phyloP scores from a whole-genome alignment of 768 basidiomycete species.

The Suillus brevipes region DNA sequence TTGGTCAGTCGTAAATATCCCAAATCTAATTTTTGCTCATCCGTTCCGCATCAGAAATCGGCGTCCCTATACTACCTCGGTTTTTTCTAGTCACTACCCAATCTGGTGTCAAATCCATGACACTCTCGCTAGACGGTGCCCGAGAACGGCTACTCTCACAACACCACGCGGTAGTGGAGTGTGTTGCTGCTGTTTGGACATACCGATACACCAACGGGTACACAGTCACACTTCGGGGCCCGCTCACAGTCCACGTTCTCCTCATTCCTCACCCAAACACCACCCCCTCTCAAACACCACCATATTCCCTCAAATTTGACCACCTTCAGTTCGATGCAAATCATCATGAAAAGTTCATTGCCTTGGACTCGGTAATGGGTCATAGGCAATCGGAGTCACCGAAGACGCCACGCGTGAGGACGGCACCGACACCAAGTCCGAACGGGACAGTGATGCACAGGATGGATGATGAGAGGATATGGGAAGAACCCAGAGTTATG shows the following conservation, averaged over 20 bases:
- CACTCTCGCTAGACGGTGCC: constrained; percentile 74
- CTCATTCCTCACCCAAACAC: constrained; percentile 29
- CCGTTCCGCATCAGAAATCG: constrained; percentile 58
- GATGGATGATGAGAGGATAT: constrained; percentile 56
- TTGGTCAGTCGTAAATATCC: constrained; percentile 48
- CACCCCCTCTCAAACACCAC: constrained; percentile 21
- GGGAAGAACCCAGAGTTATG: constrained; percentile 64
- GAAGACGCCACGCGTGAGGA: constrained; percentile 36
- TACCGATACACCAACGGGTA: constrained; percentile 81
- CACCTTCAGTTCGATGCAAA: constrained; percentile 74
- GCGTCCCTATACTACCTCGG: constrained; percentile 74
- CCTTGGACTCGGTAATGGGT: constrained; percentile 62
- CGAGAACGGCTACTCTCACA: constrained; percentile 63
- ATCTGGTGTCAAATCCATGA: constrained; percentile 84
- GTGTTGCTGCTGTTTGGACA: constrained; percentile 75
- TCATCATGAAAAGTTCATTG: constrained; percentile 70
- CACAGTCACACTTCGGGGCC: constrained; percentile 72
- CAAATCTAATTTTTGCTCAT: constrained; percentile 13
- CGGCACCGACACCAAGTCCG: constrained; percentile 35
- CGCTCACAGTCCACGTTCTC: constrained; percentile 64
- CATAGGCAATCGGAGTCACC: constrained; percentile 45
- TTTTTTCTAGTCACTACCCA: constrained; percentile 85
- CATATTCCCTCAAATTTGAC: constrained; percentile 60
- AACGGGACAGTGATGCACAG: constrained; percentile 29
- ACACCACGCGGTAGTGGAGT: constrained; percentile 59